Evolutionary conservation across 345 rosid species (phyloP).

Genomic region (Psidium friedrichsthalianum): DNA sequence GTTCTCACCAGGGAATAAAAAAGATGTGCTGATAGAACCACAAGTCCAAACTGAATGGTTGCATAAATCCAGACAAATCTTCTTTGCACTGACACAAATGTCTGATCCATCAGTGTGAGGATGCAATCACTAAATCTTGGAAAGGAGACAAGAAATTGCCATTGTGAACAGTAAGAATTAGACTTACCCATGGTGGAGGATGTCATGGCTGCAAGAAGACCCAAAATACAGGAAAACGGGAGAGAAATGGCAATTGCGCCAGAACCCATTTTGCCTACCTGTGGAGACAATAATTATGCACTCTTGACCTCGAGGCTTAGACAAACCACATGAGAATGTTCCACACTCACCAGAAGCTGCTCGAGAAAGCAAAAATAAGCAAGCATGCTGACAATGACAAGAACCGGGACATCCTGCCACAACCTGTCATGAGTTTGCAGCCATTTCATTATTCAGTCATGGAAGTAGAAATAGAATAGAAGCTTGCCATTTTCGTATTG

Average conservation of each 20-base stretch:
- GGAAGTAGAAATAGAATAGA: neutral
- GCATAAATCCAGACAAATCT: slow-evolving; percentile 68
- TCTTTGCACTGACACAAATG: slow-evolving; percentile 40
- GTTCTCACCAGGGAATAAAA: slow-evolving; percentile 51
- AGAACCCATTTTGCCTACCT: slow-evolving; percentile 69
- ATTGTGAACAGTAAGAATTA: neutral
- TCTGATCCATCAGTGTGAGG: neutral
- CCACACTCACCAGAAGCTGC: slow-evolving; percentile 72
- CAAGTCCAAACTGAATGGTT: slow-evolving; percentile 46
- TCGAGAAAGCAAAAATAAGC: slow-evolving; percentile 96
- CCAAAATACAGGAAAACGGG: slow-evolving; percentile 85
- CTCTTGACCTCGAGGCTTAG: neutral
- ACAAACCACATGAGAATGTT: neutral
- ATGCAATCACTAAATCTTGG: neutral
- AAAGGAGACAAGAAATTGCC: neutral
- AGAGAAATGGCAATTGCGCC: slow-evolving; percentile 89
- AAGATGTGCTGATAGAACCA: slow-evolving; percentile 69
- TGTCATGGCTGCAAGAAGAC: slow-evolving; percentile 92
- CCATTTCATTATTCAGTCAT: neutral
- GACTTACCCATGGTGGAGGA: slow-evolving; percentile 84
- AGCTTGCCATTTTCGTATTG: neutral
- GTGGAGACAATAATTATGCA: neutral
- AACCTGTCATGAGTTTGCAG: slow-evolving; percentile 34
- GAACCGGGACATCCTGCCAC: slow-evolving; percentile 94
- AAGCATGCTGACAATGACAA: slow-evolving; percentile 92